Percentiles rank a stretch among this genome's conserved stretches.
These are phyloP conservation scores for Saitozyma sp. DNA, from an alignment of 768 basidiomycete genomes.

Conservation along the genomic window DNA sequence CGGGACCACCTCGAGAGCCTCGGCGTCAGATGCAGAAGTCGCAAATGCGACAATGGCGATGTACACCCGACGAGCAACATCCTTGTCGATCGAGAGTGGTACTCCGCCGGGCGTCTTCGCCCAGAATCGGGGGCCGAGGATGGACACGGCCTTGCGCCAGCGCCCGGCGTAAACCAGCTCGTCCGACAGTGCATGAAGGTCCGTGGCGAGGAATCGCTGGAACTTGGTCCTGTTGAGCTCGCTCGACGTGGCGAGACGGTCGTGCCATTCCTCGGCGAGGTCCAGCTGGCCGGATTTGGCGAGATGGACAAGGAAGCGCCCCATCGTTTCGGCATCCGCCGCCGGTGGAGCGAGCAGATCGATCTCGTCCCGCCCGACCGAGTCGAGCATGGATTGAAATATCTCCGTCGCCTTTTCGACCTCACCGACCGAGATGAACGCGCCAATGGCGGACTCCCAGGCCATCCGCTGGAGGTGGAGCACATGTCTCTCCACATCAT, in stretches of 20 bases:
- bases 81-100: too few relatives aligned
- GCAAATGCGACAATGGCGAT: too few relatives aligned
- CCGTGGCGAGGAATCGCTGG: conserved; percentile 1
- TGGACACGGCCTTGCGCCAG: conserved; percentile 1
- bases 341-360: not conserved
- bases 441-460: conserved; percentile 58
- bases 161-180: not conserved
- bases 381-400: conserved; percentile 66
- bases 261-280: too few relatives aligned
- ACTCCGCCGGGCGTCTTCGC: too few relatives aligned
- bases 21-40: too few relatives aligned
- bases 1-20: too few relatives aligned
- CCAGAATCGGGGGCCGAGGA: not conserved
- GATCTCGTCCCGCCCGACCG: not conserved
- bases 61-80: too few relatives aligned
- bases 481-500: conserved; percentile 2
- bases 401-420: conserved; percentile 66
- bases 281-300: too few relatives aligned
- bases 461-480: not conserved
- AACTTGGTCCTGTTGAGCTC: not conserved
- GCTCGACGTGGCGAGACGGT: too few relatives aligned
- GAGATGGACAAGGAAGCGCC: too few relatives aligned
- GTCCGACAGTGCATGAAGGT: not conserved
- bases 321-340: conserved; percentile 1
- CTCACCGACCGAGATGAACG: conserved; percentile 67